Evolutionary conservation across 2,329 filamentous ascomycete species (phyloP).

Genomic region (Tolypocladium album): DNA sequence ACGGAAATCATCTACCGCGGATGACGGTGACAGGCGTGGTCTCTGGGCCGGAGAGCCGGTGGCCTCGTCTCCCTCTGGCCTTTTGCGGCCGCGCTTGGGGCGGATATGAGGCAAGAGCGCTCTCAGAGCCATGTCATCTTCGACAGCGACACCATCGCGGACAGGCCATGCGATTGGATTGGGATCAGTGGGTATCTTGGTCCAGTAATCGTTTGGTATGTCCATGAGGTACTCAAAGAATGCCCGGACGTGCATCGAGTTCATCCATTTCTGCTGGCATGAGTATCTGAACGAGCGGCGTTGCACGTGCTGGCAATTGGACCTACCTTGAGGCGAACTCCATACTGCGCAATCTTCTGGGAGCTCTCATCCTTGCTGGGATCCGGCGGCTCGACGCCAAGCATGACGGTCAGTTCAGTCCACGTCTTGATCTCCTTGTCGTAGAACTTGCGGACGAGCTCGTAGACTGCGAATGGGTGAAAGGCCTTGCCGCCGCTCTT

Average conservation of each 20-base stretch:
- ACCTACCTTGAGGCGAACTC: conserved; percentile 74
- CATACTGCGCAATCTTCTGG: conserved; percentile 92
- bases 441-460: conserved; percentile 70
- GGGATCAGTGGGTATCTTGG: conserved; percentile 55
- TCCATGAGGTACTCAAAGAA: conserved; percentile 86
- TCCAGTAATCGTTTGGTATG: conserved; percentile 71
- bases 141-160: conserved; percentile 71
- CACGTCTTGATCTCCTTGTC: conserved; percentile 83
- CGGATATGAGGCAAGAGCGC: conserved; percentile 70
- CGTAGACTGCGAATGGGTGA: conserved; percentile 64
- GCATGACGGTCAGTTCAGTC: conserved; percentile 73
- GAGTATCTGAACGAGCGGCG: background rate
- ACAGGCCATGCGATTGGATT: conserved; percentile 53
- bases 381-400: conserved; percentile 83
- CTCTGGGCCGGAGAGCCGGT: conserved; percentile 44
- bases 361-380: conserved; percentile 75
- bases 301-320: background rate
- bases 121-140: conserved; percentile 81
- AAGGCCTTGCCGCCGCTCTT: conserved; percentile 84
- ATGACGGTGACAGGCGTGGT: conserved; percentile 46
- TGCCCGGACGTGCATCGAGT: conserved; percentile 87
- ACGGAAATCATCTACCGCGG: conserved; percentile 26
- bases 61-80: conserved; percentile 50
- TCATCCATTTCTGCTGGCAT: conserved; percentile 71
- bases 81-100: conserved; percentile 51